Evolutionary conservation across 257 asterid genomes (phyloP), one percentile per base, ranked within the genome.

Genomic region (Sherardia arvensis): DNA sequence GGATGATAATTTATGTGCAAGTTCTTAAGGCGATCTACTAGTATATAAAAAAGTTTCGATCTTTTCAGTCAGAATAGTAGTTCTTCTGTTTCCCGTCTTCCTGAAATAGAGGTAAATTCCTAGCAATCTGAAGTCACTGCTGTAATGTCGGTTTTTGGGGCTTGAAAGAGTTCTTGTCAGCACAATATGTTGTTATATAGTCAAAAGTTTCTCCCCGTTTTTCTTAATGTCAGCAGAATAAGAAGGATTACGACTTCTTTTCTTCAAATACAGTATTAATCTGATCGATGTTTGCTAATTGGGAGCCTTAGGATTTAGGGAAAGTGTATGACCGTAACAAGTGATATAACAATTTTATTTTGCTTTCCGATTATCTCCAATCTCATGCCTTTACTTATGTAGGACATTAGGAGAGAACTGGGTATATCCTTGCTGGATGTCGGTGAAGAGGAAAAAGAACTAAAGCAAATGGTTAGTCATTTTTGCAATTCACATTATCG

Each of bases 361-460:
- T 32, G 26, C 3, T 15, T 32, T n/a, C 47, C 38, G 12, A 29
- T 59, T 59, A 12, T n/a, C 30, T 30, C 5, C 27, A 30, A 36
- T 36, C 15, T 36, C 45, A 9, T 8, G 15, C 10, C 8, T 34
- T 0, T 8, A 8, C n/a, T n/a, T n/a, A n/a, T n/a, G n/a, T n/a
- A n/a, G 98, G 95, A 84, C 70, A 66, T 86, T 78, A 82, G 87
- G 74, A 84, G 96, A 78, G 94, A 83, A 73, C 63, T 86, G 70
- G 98, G 98, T 66, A 69, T 87, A 70, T 82, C 95, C 61, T 43
- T 90, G 32, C 78, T 84, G 15, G 95, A 92, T 66, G 95, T 88
- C 64, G 69, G 81, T 32, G 95, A 88, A 74, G 93, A 85, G 82
- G 96, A 92, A 79, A 86, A 82, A 60, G 97, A 92, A 67, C 77